Evolutionary conservation across 2,329 filamentous ascomycete genomes (phyloP), one percentile per base, ranked within the genome.

Genomic region (Myrmaecium sp.): DNA sequence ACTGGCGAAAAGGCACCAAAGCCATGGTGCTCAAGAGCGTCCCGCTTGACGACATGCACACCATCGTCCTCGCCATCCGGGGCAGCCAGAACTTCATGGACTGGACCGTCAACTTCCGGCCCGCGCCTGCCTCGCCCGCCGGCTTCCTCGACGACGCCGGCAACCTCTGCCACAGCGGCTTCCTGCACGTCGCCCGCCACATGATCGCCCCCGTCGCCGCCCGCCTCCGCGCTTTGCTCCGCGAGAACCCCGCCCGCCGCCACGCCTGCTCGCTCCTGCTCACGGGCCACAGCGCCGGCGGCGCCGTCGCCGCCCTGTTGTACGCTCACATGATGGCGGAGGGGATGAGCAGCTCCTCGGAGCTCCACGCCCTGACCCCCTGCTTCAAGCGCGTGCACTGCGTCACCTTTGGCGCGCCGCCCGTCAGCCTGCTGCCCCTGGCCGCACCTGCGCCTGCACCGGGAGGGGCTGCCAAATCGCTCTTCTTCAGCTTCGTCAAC

Each of bases 201-300:
- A 89, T 86, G 79, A 52, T 84, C 14, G 55, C 55, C 4, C 74
- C 78, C 1, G 74, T 91, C 1, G 78, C 81, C 1, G 60, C 66
- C 0, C 67, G 76, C 1, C 62, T 91, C 5, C 64, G 74, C 2
- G 61, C 70, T 34, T 55, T 89, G 1, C 60, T 91, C 0, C 59
- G 74, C 35, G 77, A 89, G 35, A 69, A 84, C 33, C 77, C 79
- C 0, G 51, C 57, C 3, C 66, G 78, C 7, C 62, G 67, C 14
- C 41, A 45, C 5, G 55, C 59, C 3, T 77, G 73, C 42, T 80
- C 74, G 10, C 60, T 92, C 6, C 58, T 92, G 11, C 77, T 93
- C 33, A 91, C 83, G 0, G 83, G 83, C 0, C 83, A 92, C 44
- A 82, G 75, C 1, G 83, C 83, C 0, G 83, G 82, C 10, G 83